These are phyloP conservation scores for Kwoniella botswanensis DNA, from an alignment of 768 basidiomycete species.

Conservation along the genomic window DNA sequence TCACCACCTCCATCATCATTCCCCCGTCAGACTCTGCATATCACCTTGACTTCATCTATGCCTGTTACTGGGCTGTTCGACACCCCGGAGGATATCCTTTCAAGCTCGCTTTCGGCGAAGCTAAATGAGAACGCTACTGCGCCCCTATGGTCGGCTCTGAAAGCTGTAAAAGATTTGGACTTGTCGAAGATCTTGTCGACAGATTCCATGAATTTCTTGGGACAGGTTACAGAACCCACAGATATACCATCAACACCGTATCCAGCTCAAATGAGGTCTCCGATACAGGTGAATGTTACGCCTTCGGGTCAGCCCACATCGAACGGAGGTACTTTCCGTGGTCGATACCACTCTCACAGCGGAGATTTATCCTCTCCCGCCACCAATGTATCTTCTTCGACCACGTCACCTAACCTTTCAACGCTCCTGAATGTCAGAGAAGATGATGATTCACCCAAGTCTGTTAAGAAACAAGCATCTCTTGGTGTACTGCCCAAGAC, in stretches of 20 bases:
- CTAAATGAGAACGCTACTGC: not conserved
- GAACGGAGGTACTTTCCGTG: not conserved
- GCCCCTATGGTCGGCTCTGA: slow-evolving; percentile 5
- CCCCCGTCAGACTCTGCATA: slow-evolving; percentile 31
- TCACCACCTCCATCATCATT: slow-evolving; percentile 36
- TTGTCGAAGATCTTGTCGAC: not conserved
- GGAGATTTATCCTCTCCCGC: not conserved
- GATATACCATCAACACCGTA: not conserved
- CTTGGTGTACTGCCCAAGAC: not conserved
- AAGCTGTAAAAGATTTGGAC: not conserved
- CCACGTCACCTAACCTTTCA: not conserved
- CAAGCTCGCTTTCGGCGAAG: not conserved
- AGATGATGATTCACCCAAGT: slow-evolving; percentile 2
- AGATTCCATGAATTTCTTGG: slow-evolving; percentile 12
- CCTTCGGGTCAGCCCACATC: slow-evolving; percentile 18
- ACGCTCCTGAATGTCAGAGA: not conserved
- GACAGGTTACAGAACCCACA: not conserved
- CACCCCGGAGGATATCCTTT: slow-evolving; percentile 6
- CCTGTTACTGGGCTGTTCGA: not conserved
- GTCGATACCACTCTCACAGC: slow-evolving; percentile 10
- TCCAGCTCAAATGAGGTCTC: not conserved
- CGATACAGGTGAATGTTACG: not conserved
- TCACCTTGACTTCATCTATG: slow-evolving; percentile 2
- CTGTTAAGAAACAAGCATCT: slow-evolving; percentile 13
- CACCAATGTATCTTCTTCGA: not conserved